phyloP scores from a whole-genome alignment of 768 basidiomycete genomes.

The Rhizopogon sp. region DNA sequence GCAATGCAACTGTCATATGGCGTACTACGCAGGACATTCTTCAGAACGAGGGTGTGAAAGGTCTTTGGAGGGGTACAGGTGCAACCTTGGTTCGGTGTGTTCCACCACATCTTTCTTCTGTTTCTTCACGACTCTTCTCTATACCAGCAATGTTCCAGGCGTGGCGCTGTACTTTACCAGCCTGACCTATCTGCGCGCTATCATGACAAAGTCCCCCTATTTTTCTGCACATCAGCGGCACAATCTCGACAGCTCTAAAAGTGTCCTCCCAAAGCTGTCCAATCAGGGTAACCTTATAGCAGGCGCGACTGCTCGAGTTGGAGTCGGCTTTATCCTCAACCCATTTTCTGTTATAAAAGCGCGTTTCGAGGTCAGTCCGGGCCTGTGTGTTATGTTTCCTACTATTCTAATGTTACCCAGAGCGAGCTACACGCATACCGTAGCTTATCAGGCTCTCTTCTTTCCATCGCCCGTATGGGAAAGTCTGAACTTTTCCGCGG shows the following conservation, averaged over 20 bases:
- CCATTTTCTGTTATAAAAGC: conserved; percentile 91
- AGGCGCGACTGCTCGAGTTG: conserved; percentile 77
- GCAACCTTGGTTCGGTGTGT: conserved; percentile 70
- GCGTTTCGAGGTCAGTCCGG: conserved; percentile 70
- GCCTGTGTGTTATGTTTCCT: not conserved
- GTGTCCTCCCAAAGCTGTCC: conserved; percentile 67
- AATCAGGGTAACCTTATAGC: conserved; percentile 80
- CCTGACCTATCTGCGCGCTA: conserved; percentile 73
- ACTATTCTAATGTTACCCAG: conserved; percentile 30
- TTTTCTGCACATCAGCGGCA: conserved; percentile 41
- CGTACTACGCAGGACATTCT: conserved; percentile 54
- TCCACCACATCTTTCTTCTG: not conserved
- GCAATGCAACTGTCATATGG: conserved; percentile 39
- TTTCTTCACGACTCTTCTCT: conserved; percentile 2
- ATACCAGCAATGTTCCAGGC: conserved; percentile 80
- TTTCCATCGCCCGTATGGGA: conserved; percentile 61
- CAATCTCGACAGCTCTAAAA: conserved; percentile 26
- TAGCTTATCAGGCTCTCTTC: conserved; percentile 53
- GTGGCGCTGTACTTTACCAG: conserved; percentile 90
- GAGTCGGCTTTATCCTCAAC: conserved; percentile 80
- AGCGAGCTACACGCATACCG: conserved; percentile 75
- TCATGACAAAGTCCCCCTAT: conserved; percentile 68
- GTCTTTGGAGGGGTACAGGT: conserved; percentile 86
- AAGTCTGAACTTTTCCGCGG: conserved; percentile 82
- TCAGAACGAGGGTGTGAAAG: conserved; percentile 54